Base-by-base conservation (phyloP, 352 stramenopile species). In the Phytophthora constricta region DNA sequence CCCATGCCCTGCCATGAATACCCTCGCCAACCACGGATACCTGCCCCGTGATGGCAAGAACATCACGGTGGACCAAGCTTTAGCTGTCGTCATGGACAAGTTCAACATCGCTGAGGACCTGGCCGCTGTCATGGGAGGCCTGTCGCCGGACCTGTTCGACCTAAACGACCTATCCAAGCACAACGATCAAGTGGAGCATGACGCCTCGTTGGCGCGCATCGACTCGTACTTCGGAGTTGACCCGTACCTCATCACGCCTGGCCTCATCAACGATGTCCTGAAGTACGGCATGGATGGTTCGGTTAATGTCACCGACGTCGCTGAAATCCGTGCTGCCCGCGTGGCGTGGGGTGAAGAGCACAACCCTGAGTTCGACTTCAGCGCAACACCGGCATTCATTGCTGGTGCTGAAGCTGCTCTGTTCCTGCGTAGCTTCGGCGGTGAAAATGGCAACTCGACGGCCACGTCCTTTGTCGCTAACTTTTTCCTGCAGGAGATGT, bases 1-100 rank as follows among this genome's bases (percentile, higher is more conserved):
- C 4, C 80, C 77, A 5, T 89, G 77, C 22, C 80, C 80, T 11
- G 75, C 70, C 22, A 65, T 86, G 54, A 89, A 89, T 56, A 62
- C 79, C 17, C 62, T 88, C 17, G 74, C 77, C 22, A 88, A 86
- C 66, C 77, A 88, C 64, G 75, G 75, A 22, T 62, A 77, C 20
- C 27, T 89, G 17, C 72, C 77, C 9, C 74, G 77, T 23, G 68
- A 72, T 28, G 76, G 76, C n/a, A 76, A 70, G 33, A 79, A 75
- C 51, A 55, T 85, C 31, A 79, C 64, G 3, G 51, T 68, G 33
- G 46, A 55, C 20, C 28, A 51, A n/a, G 55, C 62, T 10, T 13
- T 85, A 17, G 31, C 72, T 0, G 73, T 68, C 5, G 51, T 85
- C 43, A 69, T 77, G 58, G 55, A 70, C 26, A 58, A 72, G 23